These are phyloP conservation scores for Fusarium metavorans DNA, from an alignment of 2,329 filamentous ascomycete species.

Conservation along the genomic window DNA sequence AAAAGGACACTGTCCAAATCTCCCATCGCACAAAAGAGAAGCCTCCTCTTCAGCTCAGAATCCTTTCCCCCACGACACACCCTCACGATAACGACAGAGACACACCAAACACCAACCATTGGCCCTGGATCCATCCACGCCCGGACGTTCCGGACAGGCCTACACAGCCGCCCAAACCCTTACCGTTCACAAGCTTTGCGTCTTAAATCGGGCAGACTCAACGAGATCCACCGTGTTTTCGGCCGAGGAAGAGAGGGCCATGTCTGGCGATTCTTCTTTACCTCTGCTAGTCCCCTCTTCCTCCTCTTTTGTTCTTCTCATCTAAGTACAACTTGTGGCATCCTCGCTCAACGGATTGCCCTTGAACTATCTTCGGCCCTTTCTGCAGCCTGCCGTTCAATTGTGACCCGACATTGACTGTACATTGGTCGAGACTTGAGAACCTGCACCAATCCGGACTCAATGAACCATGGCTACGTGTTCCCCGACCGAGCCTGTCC, in stretches of 20 bases:
- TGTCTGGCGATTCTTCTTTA: conserved; percentile 23
- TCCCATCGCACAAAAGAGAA: not conserved
- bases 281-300: conserved; percentile 22
- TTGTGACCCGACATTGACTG: not conserved
- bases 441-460: not conserved
- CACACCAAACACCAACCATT: conserved; percentile 37
- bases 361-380: conserved; percentile 8
- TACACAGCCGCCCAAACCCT: conserved; percentile 29
- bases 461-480: conserved; percentile 25
- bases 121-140: conserved; percentile 38
- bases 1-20: not conserved
- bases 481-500: conserved; percentile 8
- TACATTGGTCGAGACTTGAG: not conserved
- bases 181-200: conserved; percentile 22
- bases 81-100: conserved; percentile 1
- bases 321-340: conserved; percentile 23
- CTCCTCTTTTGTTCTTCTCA: conserved; percentile 2
- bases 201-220: conserved; percentile 22
- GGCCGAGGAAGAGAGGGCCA: conserved; percentile 25
- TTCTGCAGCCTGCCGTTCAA: conserved; percentile 6
- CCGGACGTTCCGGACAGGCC: conserved; percentile 42
- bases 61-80: not conserved
- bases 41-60: not conserved
- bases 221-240: conserved; percentile 34
- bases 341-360: not conserved